A percentile compares a stretch with the other conserved stretches of the same genome.
Conservation (phyloP, 306 rosid genomes). For the Cajanus cajan region DNA sequence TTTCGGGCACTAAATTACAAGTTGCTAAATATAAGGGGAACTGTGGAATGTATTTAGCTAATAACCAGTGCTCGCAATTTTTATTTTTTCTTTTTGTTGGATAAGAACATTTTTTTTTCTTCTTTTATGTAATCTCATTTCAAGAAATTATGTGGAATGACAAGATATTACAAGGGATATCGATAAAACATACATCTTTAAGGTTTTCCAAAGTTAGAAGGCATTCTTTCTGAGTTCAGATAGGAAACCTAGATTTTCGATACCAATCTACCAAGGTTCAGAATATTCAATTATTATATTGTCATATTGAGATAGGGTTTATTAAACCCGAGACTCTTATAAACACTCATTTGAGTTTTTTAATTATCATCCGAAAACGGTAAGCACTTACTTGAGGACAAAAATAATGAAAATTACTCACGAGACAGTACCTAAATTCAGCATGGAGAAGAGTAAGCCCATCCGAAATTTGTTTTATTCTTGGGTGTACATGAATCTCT, state of each 20-base stretch:
- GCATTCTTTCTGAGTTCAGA: not conserved
- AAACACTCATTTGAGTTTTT: not conserved
- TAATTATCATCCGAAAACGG: not conserved
- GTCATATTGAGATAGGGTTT: slow-evolving; percentile 6
- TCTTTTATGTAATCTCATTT: not conserved
- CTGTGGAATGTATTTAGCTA: not conserved
- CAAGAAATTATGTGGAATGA: not conserved
- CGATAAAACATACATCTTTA: not conserved
- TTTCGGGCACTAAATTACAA: slow-evolving; percentile 2
- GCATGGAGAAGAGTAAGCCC: slow-evolving; percentile 58
- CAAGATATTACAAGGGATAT: slow-evolving; percentile 1
- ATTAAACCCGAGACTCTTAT: not conserved
- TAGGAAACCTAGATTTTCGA: not conserved
- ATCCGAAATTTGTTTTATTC: slow-evolving; percentile 64
- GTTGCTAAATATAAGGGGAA: not conserved
- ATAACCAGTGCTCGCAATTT: not conserved
- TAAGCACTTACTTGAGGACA: not conserved
- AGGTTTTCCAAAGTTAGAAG: no score
- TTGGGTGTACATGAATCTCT: slow-evolving; percentile 82
- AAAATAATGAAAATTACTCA: slow-evolving; percentile 18
- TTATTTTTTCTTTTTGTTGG: not conserved
- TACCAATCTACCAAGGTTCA: not conserved
- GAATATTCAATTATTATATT: not conserved
- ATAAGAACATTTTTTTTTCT: not conserved
- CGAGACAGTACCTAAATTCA: slow-evolving; percentile 78